Conservation (phyloP, 2,329 filamentous ascomycete genomes). For the Stagonosporopsis vannaccii region DNA sequence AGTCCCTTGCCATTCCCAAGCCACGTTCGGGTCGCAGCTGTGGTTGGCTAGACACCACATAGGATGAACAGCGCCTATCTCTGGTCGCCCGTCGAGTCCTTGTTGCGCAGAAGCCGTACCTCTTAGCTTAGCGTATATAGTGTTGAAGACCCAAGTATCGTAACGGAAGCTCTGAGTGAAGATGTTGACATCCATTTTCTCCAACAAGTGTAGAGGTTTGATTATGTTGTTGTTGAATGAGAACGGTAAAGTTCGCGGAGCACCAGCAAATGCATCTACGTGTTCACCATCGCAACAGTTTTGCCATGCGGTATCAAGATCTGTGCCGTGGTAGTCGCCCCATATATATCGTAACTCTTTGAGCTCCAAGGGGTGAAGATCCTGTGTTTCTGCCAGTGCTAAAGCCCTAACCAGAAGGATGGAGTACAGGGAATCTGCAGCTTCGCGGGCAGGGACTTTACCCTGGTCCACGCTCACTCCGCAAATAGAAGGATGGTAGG, state of each 20-base stretch:
- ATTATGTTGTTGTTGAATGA: slow-evolving; percentile 79
- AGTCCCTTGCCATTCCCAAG: slow-evolving; percentile 88
- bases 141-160: slow-evolving; percentile 88
- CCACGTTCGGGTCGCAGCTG: slow-evolving; percentile 92
- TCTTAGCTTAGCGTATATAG: slow-evolving; percentile 89
- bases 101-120: slow-evolving; percentile 84
- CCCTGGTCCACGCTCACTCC: slow-evolving; percentile 61
- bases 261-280: slow-evolving; percentile 30
- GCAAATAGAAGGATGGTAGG: slow-evolving; percentile 67
- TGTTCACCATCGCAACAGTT: slow-evolving; percentile 20
- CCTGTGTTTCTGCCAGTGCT: slow-evolving; percentile 67
- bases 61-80: slow-evolving; percentile 91
- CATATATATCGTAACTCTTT: slow-evolving; percentile 70
- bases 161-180: slow-evolving; percentile 64
- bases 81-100: slow-evolving; percentile 76
- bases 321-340: slow-evolving; percentile 63
- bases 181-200: slow-evolving; percentile 85
- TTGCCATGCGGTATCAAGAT: slow-evolving; percentile 34
- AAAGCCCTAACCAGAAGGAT: slow-evolving; percentile 65
- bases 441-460: slow-evolving; percentile 64
- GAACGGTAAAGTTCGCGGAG: slow-evolving; percentile 73
- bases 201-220: slow-evolving; percentile 76
- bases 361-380: slow-evolving; percentile 65
- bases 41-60: slow-evolving; percentile 98
- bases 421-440: slow-evolving; percentile 67